Evolutionary conservation across 2,329 filamentous ascomycete species (phyloP).

Genomic region (Fusarium algeriense): DNA sequence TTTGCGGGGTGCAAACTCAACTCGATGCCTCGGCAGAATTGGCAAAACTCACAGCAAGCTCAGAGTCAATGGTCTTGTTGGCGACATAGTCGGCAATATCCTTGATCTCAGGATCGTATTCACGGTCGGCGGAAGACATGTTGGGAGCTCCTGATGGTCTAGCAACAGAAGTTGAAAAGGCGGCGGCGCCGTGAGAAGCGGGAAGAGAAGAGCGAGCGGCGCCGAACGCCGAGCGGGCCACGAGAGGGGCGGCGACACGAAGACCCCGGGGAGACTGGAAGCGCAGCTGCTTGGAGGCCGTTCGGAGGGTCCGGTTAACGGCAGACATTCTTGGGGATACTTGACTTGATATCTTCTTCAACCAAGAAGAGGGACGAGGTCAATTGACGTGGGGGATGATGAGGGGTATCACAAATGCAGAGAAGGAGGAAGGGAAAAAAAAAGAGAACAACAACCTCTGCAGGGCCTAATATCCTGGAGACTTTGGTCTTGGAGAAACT

Average conservation of each 20-base stretch:
- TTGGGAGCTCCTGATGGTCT: slow-evolving; percentile 63
- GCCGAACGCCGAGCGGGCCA: slow-evolving; percentile 51
- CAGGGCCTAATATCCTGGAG: slow-evolving; percentile 22
- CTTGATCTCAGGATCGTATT: slow-evolving; percentile 92
- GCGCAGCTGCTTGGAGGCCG: slow-evolving; percentile 67
- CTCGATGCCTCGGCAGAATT: slow-evolving; percentile 11
- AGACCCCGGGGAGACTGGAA: slow-evolving; percentile 55
- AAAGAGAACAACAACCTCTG: slow-evolving; percentile 18
- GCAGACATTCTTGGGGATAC: slow-evolving; percentile 60
- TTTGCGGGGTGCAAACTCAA: slow-evolving; percentile 34
- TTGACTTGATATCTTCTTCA: slow-evolving; percentile 20
- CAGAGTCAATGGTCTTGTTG: slow-evolving; percentile 89
- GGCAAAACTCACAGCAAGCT: slow-evolving; percentile 81
- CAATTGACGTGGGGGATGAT: slow-evolving; percentile 20
- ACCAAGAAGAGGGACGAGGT: slow-evolving; percentile 26
- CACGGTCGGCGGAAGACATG: slow-evolving; percentile 64
- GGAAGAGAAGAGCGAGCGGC: slow-evolving; percentile 52
- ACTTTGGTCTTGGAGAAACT: slow-evolving; percentile 28
- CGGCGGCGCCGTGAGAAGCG: slow-evolving; percentile 53
- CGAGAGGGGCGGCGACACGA: slow-evolving; percentile 54
- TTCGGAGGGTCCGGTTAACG: slow-evolving; percentile 66
- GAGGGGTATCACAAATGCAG: slow-evolving; percentile 36
- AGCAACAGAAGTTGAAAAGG: slow-evolving; percentile 64
- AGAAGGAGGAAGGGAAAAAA: slow-evolving; percentile 1
- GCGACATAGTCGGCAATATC: slow-evolving; percentile 97